Evolutionary conservation across 768 basidiomycete species (phyloP), one percentile per base, ranked within the genome.

Genomic region (Xerocomus potaroensis): DNA sequence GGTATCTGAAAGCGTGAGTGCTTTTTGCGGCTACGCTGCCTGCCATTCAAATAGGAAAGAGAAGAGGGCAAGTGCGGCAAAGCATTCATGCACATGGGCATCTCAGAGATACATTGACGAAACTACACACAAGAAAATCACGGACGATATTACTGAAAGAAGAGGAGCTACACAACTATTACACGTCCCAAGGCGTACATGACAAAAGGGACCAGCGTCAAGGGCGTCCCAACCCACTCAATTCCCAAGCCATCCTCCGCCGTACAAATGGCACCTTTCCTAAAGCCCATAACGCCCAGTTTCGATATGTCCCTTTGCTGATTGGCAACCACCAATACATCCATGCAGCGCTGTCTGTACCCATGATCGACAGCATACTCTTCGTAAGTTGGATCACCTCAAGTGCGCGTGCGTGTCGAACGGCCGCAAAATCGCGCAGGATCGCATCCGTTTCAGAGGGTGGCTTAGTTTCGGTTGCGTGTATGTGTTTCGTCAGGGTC

Each of bases 311-410:
- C 19, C 37, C 47, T 30, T 56, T 44, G 46, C 59, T 64, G 8
- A 61, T 48, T 0, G 66, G 69, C 21, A 69, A 34, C 57, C 63
- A 64, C 62, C 62, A 55, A 19, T 22, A 54, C 8, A 51, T 9
- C 48, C 47, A 22, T 4, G 46, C 35, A 4, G 22, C 14, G 11
- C 45, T 23, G 21, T 59, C 56, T 39, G 59, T 43, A 10, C 61
- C 57, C 24, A 62, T 46, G 10, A 62, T 30, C 3, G 53, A 47
- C 27, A 66, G 49, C 50, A 73, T 40, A 8, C 51, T 48, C 54
- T 76, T 74, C 8, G 74, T 72, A 30, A 74, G 48, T 11, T 51
- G 45, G 24, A 79, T 76, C 11, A 72, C 70, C 9, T 65, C 59
- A 18, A 76, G 57, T 9, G 75, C 78, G 10, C 66, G 67, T 16